Conservation (phyloP, 2,329 filamentous ascomycete species). For the Cladophialophora carrionii region DNA sequence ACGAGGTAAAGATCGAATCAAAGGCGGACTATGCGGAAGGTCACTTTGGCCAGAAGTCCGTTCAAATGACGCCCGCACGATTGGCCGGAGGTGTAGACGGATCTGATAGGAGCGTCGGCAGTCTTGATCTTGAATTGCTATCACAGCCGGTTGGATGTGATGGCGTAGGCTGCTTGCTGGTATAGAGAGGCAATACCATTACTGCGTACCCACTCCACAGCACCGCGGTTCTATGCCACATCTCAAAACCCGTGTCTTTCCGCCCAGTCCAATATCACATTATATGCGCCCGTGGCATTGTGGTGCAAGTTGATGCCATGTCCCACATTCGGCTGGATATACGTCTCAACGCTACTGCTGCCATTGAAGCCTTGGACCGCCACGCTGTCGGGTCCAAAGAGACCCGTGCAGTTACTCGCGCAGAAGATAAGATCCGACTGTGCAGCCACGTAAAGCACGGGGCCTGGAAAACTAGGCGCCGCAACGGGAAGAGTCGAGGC, state of each 20-base stretch:
- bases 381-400: conserved; percentile 36
- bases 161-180: neutral
- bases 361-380: conserved; percentile 31
- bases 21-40: neutral
- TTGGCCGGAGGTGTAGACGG: neutral
- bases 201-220: neutral
- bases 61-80: conserved; percentile 4
- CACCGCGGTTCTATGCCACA: neutral
- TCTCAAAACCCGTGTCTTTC: conserved; percentile 39
- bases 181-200: neutral
- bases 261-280: conserved; percentile 38
- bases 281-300: conserved; percentile 39
- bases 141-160: neutral
- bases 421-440: conserved; percentile 38
- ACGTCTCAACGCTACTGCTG: conserved; percentile 36
- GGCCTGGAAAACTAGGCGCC: conserved; percentile 35
- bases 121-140: neutral
- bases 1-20: neutral
- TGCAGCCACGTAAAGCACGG: conserved; percentile 40
- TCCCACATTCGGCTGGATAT: conserved; percentile 39
- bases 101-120: too few species aligned
- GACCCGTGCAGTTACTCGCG: conserved; percentile 39
- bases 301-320: conserved; percentile 42
- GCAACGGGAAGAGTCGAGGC: conserved; percentile 15
- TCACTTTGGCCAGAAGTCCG: neutral